A percentile compares a stretch with the other conserved stretches of the same genome.
Evolutionary conservation across 1,139 yeast species (phyloP).

Genomic region (Nakaseomyces sp.): DNA sequence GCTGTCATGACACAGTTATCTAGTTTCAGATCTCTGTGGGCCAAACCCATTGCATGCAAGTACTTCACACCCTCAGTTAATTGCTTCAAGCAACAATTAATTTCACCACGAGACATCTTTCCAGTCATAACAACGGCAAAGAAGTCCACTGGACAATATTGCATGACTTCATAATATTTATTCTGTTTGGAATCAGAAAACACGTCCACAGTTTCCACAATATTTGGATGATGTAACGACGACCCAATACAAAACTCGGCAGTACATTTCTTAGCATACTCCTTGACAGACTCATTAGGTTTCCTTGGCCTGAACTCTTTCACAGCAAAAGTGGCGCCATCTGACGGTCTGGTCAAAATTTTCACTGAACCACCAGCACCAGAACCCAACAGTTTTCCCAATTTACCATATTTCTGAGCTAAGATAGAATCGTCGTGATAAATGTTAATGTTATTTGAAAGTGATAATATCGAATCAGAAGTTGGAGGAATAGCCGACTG

Average conservation of each 20-base stretch:
- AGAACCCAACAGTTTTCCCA: constrained; percentile 85
- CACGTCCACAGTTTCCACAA: constrained; percentile 88
- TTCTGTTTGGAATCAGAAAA: constrained; percentile 60
- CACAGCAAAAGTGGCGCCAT: constrained; percentile 84
- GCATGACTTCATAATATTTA: constrained; percentile 92
- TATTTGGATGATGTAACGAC: constrained; percentile 86
- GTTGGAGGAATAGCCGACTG: constrained; percentile 33
- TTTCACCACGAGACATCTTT: constrained; percentile 74
- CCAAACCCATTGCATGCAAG: constrained; percentile 80
- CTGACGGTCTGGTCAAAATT: constrained; percentile 70
- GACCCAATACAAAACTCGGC: constrained; percentile 97
- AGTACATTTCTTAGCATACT: constrained; percentile 89
- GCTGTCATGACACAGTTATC: constrained; percentile 89
- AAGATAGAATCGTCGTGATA: constrained; percentile 55
- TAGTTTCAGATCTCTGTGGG: constrained; percentile 89
- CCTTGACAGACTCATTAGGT: constrained; percentile 74
- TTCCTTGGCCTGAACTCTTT: constrained; percentile 89
- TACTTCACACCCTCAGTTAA: constrained; percentile 75
- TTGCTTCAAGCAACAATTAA: constrained; percentile 85
- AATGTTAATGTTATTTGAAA: constrained; percentile 32
- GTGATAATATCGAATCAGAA: constrained; percentile 29
- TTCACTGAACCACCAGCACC: constrained; percentile 99
- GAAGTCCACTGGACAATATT: constrained; percentile 91
- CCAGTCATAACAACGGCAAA: constrained; percentile 98
- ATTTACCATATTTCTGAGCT: constrained; percentile 76